Conservation (phyloP, 805 yeast genomes). For the Candida hungchunana region DNA sequence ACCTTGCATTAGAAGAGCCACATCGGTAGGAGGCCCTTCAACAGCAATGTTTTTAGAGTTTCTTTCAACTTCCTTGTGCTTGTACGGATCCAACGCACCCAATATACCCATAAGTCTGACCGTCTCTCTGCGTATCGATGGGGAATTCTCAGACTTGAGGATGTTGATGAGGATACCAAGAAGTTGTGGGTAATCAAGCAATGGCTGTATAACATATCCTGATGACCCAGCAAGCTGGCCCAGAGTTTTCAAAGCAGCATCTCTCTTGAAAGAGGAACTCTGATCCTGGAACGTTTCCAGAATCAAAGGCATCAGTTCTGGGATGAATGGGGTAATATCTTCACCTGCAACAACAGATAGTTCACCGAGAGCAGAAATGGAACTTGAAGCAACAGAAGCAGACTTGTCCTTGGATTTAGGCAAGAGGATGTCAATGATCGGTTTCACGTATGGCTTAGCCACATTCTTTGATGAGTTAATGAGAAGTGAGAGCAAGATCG, state of each 20-base stretch:
- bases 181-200: slow-evolving; percentile 85
- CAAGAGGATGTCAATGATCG: slow-evolving; percentile 79
- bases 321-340: slow-evolving; percentile 66
- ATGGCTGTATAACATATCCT: slow-evolving; percentile 93
- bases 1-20: slow-evolving; percentile 86
- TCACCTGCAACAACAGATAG: slow-evolving; percentile 85
- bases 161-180: slow-evolving; percentile 78
- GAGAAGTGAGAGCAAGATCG: slow-evolving; percentile 65
- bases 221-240: slow-evolving; percentile 89
- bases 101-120: slow-evolving; percentile 86
- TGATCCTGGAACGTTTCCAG: slow-evolving; percentile 89
- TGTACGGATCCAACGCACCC: slow-evolving; percentile 97
- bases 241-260: slow-evolving; percentile 81
- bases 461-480: slow-evolving; percentile 76
- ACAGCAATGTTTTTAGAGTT: slow-evolving; percentile 46
- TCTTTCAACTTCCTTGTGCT: slow-evolving; percentile 86
- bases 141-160: slow-evolving; percentile 73
- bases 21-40: slow-evolving; percentile 87
- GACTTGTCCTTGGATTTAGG: slow-evolving; percentile 71
- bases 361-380: slow-evolving; percentile 85
- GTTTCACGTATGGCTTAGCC: slow-evolving; percentile 87
- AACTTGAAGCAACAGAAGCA: slow-evolving; percentile 81
- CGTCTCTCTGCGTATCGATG: slow-evolving; percentile 76
- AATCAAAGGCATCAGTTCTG: slow-evolving; percentile 80
- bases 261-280: slow-evolving; percentile 80